These are phyloP conservation scores for Trichosporon faecale DNA, from an alignment of 1,284 basidiomycete species.

Conservation along the genomic window DNA sequence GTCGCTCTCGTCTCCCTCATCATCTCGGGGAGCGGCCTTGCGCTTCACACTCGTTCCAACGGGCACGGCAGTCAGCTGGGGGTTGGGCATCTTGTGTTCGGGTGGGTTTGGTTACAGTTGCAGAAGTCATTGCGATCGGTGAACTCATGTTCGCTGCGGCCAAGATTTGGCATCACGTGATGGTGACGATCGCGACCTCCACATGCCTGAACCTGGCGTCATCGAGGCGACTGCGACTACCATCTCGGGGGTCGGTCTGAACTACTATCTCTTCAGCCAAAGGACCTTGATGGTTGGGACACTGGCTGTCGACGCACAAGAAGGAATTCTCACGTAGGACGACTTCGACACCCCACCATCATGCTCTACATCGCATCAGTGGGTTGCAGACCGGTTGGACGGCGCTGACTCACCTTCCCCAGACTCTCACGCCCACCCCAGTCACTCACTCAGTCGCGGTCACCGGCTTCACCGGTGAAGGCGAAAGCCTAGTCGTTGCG, in stretches of 20 bases:
- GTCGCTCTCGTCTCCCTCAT: conserved; percentile 44
- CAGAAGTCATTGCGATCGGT: not conserved
- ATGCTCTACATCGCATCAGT: conserved; percentile 49
- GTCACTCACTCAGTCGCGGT: conserved; percentile 42
- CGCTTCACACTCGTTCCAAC: conserved; percentile 31
- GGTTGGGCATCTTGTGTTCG: conserved; percentile 22
- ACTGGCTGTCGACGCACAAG: not conserved
- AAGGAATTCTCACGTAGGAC: not conserved
- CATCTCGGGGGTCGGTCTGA: not conserved
- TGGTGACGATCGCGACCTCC: not conserved
- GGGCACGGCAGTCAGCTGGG: conserved; percentile 25
- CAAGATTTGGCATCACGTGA: conserved; percentile 11
- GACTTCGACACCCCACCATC: not conserved
- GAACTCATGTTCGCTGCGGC: not conserved
- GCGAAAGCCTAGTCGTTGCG: conserved; percentile 38
- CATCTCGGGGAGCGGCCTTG: conserved; percentile 42
- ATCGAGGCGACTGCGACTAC: not conserved
- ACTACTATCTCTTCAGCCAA: not conserved
- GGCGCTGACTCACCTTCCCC: not conserved
- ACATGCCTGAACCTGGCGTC: conserved; percentile 5
- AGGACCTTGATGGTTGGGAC: not conserved
- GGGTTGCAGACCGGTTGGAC: conserved; percentile 12
- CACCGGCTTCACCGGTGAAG: conserved; percentile 31
- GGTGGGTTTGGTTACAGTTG: not conserved
- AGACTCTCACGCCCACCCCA: conserved; percentile 52